Percentiles rank a stretch among this genome's conserved stretches.
These are phyloP conservation scores for Penicillium daleae DNA, from an alignment of 495 filamentous ascomycete genomes.

Conservation along the genomic window DNA sequence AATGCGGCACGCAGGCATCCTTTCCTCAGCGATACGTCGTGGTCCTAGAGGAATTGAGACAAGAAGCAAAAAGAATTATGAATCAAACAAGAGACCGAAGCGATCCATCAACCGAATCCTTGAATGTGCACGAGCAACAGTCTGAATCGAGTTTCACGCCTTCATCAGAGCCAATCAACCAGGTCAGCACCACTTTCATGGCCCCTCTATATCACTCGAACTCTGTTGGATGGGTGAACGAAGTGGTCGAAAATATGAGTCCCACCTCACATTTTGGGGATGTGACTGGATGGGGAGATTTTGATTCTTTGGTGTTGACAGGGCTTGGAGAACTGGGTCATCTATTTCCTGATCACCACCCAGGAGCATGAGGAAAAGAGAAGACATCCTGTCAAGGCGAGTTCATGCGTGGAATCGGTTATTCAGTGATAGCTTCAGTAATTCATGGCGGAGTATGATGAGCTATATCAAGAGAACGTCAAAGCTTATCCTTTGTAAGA, in stretches of 20 bases:
- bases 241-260: conserved; percentile 18
- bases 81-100: not conserved
- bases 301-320: conserved; percentile 29
- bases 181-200: not conserved
- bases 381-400: not conserved
- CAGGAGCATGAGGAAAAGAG: not conserved
- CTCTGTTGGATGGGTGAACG: conserved; percentile 20
- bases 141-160: not conserved
- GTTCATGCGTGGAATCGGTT: not conserved
- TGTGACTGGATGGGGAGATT: conserved; percentile 31
- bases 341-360: not conserved
- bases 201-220: not conserved
- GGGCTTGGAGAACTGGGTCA: conserved; percentile 3
- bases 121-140: not conserved
- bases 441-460: too few species aligned
- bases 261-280: conserved; percentile 20
- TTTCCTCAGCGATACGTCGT: not conserved
- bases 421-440: not conserved
- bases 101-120: not conserved
- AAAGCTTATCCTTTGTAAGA: too few species aligned
- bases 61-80: not conserved
- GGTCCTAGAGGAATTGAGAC: not conserved
- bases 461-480: too few species aligned
- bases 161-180: not conserved
- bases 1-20: not conserved